Base-by-base conservation (phyloP, 345 rosid genomes). In the Orychophragmus violaceus region DNA sequence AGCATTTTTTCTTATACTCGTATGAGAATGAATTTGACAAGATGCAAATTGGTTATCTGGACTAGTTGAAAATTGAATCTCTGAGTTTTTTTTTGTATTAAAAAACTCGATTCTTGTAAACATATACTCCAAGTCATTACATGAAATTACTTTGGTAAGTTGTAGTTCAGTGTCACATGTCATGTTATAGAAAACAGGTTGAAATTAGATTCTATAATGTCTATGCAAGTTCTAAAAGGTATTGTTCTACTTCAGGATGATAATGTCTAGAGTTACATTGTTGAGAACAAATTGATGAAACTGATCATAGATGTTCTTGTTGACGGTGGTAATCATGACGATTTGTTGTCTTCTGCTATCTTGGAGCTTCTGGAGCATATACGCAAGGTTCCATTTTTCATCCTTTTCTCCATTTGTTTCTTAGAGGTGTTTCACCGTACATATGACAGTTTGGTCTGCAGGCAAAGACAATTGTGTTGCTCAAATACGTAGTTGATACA, bases 351-450 rank as follows among this genome's bases (percentile, higher is more conserved):
- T 59, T 87, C 98, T 60, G 85, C 86, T 35, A 79, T 93, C 64
- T 72, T 93, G 64, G 96, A 85, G 68, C 90, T 90, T 72, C 77
- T 93, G 64, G 97, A 90, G 80, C 82, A 77, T 76, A 90, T 93
- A 62, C 77, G 82, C 71, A 89, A 86, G 94, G 98, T 93, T 58
- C 33, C 48, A 48, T n/a, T 75, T n/a, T 13, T 62, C 29, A 64
- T 24, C 6, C 21, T 29, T 60, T 44, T 63, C 37, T 3, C 51
- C 57, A 18, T 59, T 27, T 57, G 49, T 70, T 51, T 65, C 44
- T 52, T 70, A 49, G 61, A 58, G 44, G 57, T 32, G 46, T 63
- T 60, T 55, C 72, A 68, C 56, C 28, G 19, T 54, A 46, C 59
- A 67, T 37, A 59, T 59, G 37, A 29, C 46, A 17, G 52, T 73